Base-by-base conservation (phyloP, 257 asterid genomes). In the Buddleja alternifolia region DNA sequence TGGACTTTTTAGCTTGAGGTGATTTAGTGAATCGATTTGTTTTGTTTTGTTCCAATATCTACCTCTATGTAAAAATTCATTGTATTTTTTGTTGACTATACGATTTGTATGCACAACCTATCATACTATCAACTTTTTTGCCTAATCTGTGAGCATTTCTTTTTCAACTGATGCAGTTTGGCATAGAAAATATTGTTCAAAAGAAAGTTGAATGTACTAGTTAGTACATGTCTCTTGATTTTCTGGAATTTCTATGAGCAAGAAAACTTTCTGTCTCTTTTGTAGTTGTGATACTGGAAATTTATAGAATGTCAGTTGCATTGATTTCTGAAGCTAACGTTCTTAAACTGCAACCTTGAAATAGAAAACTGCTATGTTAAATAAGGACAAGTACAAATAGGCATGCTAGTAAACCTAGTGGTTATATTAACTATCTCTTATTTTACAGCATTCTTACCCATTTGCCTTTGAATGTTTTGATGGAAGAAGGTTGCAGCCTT, bases 401-500 rank as follows among this genome's bases (percentile, higher is more conserved):
- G 21, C 25, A 56, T 67, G 67, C 63, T 29, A 17, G 67, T 55
- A 16, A 62, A 53, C 46, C 37, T 60, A 32, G 41, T 61, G 17
- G 23, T 40, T 41, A 40, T 29, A 16, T 65, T 16, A 46, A 23
- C 14, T 3, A 39, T 36, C 15, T 62, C 39, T 44, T 62, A 20
- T 71, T 60, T 20, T 17, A 52, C 7, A 0, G 6, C 54, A 20
- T 20, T 25, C 12, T 41, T 55, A 68, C 48, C 41, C 29, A 41
- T 54, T 48, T 45, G 51, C 48, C 46, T 39, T 56, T 47, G 19
- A 39, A 37, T 69, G 70, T 25, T 65, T 52, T 73, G 14, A 8
- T 69, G n/a, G n/a, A n/a, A n/a, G n/a, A n/a, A n/a, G 58, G 11
- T 46, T 47, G 42, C 72, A 63, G 61, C 45, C 51, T 84, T 44